Base-by-base conservation (phyloP, 208 protist species). In the Phytomonas serpens region DNA sequence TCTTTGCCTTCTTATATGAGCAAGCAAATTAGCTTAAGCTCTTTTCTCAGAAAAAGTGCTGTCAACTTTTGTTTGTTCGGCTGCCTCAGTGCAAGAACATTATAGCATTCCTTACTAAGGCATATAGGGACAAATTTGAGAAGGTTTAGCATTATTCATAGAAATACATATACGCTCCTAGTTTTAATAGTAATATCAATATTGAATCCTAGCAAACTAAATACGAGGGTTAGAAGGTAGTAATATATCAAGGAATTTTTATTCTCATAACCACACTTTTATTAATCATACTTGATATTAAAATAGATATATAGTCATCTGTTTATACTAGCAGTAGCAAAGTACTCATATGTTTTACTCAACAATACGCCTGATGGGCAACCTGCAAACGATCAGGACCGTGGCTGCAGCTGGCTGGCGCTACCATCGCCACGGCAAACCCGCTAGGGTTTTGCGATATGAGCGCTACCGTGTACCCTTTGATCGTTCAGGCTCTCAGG, bases 401-500 rank as follows among this genome's bases (percentile, higher is more conserved):
- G 90, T 97, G n/a, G 90, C 90, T 0, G 80, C 84, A 40, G 76
- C 83, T n/a, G 92, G 92, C 13, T 95, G 90, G 87, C 89, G 92
- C 72, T 97, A 97, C 73, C 83, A 90, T 78, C 83, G 79, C 36
- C 84, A 93, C 67, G 92, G 92, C 29, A 72, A 61, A 31, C 90
- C 90, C 10, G 78, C 76, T 10, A 84, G 83, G 75, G 90, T 95
- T 27, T 80, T 97, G 67, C 87, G 86, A 73, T 92, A 89, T 52
- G 92, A 97, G 79, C 83, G 86, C 34, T 97, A 86, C 66, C 86
- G 90, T 32, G 66, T 94, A 14, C 92, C 92, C 32, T 97, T 97
- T 64, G 77, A 95, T 69, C 88, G 90, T 77, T 83, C 79, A 61
- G 77, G 88, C 23, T 70, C 75, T 29, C 81, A 98, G 69, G 93